A percentile compares a stretch with the other conserved stretches of the same genome.
These are phyloP conservation scores for Claviceps pusilla DNA, from an alignment of 2,329 filamentous ascomycete species.

Conservation along the genomic window DNA sequence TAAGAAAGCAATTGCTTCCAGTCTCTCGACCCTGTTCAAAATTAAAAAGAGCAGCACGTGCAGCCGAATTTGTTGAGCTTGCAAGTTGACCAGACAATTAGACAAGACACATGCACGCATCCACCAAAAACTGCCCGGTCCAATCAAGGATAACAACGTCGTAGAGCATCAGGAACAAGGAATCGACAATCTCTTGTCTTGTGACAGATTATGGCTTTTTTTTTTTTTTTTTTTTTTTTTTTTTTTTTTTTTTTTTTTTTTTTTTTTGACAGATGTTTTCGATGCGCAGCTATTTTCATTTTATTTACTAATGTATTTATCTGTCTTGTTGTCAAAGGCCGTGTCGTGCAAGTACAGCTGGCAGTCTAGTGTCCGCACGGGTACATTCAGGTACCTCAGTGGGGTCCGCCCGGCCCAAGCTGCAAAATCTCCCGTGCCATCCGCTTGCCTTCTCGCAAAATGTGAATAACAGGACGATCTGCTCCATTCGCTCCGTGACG, in stretches of 20 bases:
- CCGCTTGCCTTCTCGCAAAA: background rate
- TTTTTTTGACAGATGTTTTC: too few species aligned
- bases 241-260: background rate
- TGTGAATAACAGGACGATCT: background rate
- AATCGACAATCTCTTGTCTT: background rate
- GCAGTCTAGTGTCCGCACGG: too few species aligned
- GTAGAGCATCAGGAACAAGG: background rate
- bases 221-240: too few species aligned
- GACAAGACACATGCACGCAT: background rate
- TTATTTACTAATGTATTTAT: too few species aligned
- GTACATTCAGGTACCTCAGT: background rate
- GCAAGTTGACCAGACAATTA: background rate
- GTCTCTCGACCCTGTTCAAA: too few species aligned
- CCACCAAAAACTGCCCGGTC: background rate
- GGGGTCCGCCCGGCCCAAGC: background rate
- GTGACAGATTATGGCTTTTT: background rate
- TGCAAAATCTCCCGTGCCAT: background rate
- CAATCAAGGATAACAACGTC: background rate
- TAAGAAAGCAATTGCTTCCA: too few species aligned
- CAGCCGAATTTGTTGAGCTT: conserved; percentile 5
- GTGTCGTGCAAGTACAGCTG: too few species aligned
- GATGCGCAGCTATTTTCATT: too few species aligned
- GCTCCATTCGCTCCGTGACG: background rate
- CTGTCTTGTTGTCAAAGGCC: too few species aligned
- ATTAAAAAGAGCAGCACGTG: background rate